Conservation (phyloP, 768 basidiomycete species). For the Pleurotus ostreatus region DNA sequence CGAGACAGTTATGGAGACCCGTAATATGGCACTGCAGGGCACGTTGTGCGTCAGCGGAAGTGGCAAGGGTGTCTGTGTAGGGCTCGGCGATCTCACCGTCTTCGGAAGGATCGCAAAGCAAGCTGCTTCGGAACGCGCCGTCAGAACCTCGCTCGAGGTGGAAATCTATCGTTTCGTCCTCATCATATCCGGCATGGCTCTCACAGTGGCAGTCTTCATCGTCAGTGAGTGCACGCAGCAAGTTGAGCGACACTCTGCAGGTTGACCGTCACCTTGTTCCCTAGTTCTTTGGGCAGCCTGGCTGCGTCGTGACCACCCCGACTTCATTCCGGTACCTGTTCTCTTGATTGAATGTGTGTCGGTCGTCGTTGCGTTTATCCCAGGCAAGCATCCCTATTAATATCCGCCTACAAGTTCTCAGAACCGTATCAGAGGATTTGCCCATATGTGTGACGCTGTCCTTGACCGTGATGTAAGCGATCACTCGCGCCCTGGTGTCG, state of each 20-base stretch:
- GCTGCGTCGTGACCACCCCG: constrained; percentile 35
- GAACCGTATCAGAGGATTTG: constrained; percentile 44
- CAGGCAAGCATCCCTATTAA: background rate
- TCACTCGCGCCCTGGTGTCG: no score
- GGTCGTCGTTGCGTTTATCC: constrained; percentile 35
- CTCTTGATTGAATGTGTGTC: constrained; percentile 57
- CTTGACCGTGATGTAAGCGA: constrained; percentile 28
- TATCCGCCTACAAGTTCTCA: constrained; percentile 25
- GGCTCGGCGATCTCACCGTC: constrained; percentile 45
- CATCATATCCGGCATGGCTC: constrained; percentile 44
- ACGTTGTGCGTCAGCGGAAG: constrained; percentile 48
- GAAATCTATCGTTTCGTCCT: constrained; percentile 54
- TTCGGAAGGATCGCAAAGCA: constrained; percentile 38
- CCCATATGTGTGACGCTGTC: constrained; percentile 55
- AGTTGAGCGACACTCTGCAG: no score
- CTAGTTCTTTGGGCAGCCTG: constrained; percentile 27
- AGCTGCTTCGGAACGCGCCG: constrained; percentile 30
- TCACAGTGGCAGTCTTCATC: constrained; percentile 39
- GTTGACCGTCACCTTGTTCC: background rate
- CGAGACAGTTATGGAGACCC: constrained; percentile 31
- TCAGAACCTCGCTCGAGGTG: constrained; percentile 45
- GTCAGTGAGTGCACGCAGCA: constrained; percentile 26
- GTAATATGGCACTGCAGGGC: constrained; percentile 58
- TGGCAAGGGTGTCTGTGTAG: constrained; percentile 44
- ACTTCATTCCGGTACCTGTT: constrained; percentile 43